phyloP scores from a whole-genome alignment of 2,329 filamentous ascomycete genomes.

The Scopulariopsis brevicaulis region DNA sequence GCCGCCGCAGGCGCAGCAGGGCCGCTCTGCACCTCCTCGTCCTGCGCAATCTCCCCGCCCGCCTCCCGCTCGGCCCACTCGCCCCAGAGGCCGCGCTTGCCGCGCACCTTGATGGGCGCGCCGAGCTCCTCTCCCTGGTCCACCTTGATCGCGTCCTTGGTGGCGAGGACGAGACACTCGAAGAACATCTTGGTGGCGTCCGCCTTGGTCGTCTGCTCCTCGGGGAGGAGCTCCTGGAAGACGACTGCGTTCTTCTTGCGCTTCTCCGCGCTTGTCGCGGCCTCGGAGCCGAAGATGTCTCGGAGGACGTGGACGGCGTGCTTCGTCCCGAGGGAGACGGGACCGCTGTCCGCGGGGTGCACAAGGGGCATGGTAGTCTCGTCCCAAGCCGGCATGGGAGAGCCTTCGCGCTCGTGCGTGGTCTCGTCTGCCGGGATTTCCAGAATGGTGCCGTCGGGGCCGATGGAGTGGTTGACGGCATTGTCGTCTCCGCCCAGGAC shows the following conservation, averaged over 20 bases:
- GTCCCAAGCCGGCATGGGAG: slow-evolving; percentile 55
- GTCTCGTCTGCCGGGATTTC: slow-evolving; percentile 53
- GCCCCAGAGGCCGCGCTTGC: slow-evolving; percentile 94
- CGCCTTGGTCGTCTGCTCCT: slow-evolving; percentile 66
- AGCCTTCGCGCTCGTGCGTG: slow-evolving; percentile 31
- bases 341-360: slow-evolving; percentile 73
- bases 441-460: slow-evolving; percentile 49
- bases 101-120: slow-evolving; percentile 69
- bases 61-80: slow-evolving; percentile 79
- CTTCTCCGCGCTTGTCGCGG: slow-evolving; percentile 56
- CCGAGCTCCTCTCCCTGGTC: slow-evolving; percentile 74
- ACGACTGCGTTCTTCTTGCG: slow-evolving; percentile 67
- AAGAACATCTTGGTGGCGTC: slow-evolving; percentile 99
- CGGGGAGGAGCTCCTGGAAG: slow-evolving; percentile 86
- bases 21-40: slow-evolving; percentile 23
- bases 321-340: slow-evolving; percentile 83
- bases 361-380: slow-evolving; percentile 66
- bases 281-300: slow-evolving; percentile 70
- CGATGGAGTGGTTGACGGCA: slow-evolving; percentile 40
- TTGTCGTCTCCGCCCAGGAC: slow-evolving; percentile 34
- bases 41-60: slow-evolving; percentile 48
- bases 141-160: slow-evolving; percentile 95
- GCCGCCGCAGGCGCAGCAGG: slow-evolving; percentile 1
- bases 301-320: slow-evolving; percentile 92
- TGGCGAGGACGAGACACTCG: slow-evolving; percentile 87